Base-by-base conservation (phyloP, 345 rosid species). In the Crucihimalaya himalaica region DNA sequence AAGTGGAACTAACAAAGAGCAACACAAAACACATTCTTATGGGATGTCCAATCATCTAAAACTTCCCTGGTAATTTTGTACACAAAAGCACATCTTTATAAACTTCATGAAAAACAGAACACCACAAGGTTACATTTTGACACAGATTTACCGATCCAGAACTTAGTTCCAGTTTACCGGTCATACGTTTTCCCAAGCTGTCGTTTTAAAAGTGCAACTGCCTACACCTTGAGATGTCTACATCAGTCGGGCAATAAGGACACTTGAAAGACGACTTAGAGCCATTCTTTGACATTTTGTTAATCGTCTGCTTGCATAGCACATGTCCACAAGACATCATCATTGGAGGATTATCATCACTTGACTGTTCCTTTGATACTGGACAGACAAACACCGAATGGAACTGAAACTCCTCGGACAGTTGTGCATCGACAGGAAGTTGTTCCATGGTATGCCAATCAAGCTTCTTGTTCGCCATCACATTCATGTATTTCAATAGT, bases 331-430 rank as follows among this genome's bases (percentile, higher is more conserved):
- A 90, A 1, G 86, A 9, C 93, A 90, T 84, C 84, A 88, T 63
- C 91, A 90, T 86, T 5, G 97, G 92, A 0, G 92, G 97, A 45
- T 90, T 90, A 1, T 86, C 94, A 3, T 83, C 93, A 1, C 83
- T 84, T 0, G 93, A 81, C 79, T 90, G 93, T 71, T 90, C 97
- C 72, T 88, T 90, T 0, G 89, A 84, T 10, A 90, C 91, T 0
- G 96, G 96, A 71, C 97, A 90, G 0, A 90, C 90, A 48, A 90
- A 88, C 60, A 88, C 73, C 1, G 97, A 85, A 75, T 88, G 97
- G 51, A 86, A 90, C 79, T 86, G 93, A 63, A 84, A 86, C 72
- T 88, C 89, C 54, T 74, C 83, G 0, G 84, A 82, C 32, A 90
- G 73, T 70, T 88, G 88, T 4, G 82, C 85, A 0, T 86, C 91